Percentiles rank a stretch among this genome's conserved stretches.
Evolutionary conservation across 2,329 filamentous ascomycete genomes (phyloP).

Genomic region (Exophiala oligosperma): DNA sequence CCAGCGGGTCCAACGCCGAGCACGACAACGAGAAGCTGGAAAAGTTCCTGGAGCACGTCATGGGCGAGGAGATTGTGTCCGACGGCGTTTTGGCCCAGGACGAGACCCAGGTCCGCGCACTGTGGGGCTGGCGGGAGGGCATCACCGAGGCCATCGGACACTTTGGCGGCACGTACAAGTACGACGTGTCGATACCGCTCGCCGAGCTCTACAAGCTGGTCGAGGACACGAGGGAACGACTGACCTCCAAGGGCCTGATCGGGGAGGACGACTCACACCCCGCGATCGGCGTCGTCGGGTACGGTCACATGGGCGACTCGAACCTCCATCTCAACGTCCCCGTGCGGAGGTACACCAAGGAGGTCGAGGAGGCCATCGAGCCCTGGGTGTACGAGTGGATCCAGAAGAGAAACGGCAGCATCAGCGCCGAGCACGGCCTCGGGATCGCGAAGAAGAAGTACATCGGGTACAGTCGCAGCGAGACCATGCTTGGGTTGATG

Average conservation of each 20-base stretch:
- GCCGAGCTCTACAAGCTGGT: slow-evolving; percentile 84
- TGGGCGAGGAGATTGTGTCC: slow-evolving; percentile 79
- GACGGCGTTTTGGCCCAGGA: slow-evolving; percentile 93
- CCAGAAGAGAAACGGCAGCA: slow-evolving; percentile 79
- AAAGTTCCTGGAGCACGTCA: slow-evolving; percentile 85
- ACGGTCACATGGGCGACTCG: slow-evolving; percentile 96
- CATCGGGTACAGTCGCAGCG: slow-evolving; percentile 87
- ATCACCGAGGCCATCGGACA: slow-evolving; percentile 87
- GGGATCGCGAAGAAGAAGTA: slow-evolving; percentile 95
- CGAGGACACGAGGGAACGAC: slow-evolving; percentile 73
- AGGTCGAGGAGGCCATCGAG: slow-evolving; percentile 83
- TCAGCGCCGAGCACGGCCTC: slow-evolving; percentile 93
- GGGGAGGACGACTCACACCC: slow-evolving; percentile 74
- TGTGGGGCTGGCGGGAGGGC: slow-evolving; percentile 93
- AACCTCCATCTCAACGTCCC: slow-evolving; percentile 94
- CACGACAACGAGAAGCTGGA: slow-evolving; percentile 93
- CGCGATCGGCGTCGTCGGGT: slow-evolving; percentile 88
- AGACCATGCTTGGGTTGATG: slow-evolving; percentile 87
- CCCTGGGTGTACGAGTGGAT: slow-evolving; percentile 99
- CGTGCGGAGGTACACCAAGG: slow-evolving; percentile 78
- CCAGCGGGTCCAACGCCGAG: slow-evolving; percentile 88
- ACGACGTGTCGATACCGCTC: slow-evolving; percentile 93
- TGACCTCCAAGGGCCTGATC: slow-evolving; percentile 73
- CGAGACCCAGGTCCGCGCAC: slow-evolving; percentile 78
- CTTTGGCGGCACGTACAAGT: slow-evolving; percentile 96